A percentile compares a stretch with the other conserved stretches of the same genome.
Conservation (phyloP, 2,329 filamentous ascomycete species). For the Fusarium continuum region DNA sequence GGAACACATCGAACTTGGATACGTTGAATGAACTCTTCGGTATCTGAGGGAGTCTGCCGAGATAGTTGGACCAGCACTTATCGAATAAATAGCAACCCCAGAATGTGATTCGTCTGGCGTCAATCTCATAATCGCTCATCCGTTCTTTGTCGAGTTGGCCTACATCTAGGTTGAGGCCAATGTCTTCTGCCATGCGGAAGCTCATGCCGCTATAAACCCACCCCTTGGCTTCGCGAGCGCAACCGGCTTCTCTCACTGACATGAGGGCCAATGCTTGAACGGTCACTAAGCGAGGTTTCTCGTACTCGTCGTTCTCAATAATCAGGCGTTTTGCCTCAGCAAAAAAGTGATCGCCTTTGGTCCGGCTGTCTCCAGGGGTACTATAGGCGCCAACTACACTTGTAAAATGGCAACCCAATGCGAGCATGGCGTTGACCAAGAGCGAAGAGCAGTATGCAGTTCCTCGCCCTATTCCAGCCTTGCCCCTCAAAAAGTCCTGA, state of each 20-base stretch:
- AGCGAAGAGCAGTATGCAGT: constrained; percentile 87
- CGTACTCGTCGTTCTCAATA: constrained; percentile 91
- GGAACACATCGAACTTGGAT: constrained; percentile 90
- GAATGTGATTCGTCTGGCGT: constrained; percentile 90
- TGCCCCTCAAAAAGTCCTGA: constrained; percentile 81
- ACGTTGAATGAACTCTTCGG: constrained; percentile 82
- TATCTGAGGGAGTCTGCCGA: constrained; percentile 89
- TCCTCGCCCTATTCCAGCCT: constrained; percentile 61
- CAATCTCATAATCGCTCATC: constrained; percentile 83
- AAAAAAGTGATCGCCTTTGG: constrained; percentile 96
- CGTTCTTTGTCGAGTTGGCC: constrained; percentile 68
- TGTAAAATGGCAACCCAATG: constrained; percentile 93
- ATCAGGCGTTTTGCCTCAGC: constrained; percentile 90
- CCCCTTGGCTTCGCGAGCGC: constrained; percentile 90
- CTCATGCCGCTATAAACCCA: constrained; percentile 99
- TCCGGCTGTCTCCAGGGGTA: constrained; percentile 77
- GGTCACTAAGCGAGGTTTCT: constrained; percentile 85
- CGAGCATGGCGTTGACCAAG: constrained; percentile 92
- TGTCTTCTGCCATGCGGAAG: constrained; percentile 95
- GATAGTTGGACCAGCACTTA: constrained; percentile 98
- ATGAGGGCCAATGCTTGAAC: constrained; percentile 94
- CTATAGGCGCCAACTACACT: constrained; percentile 76
- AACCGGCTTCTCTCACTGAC: constrained; percentile 96
- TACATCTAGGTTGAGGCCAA: constrained; percentile 88
- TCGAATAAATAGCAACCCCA: constrained; percentile 99